These are phyloP conservation scores for Fistulinella staudtii DNA, from an alignment of 1,284 basidiomycete species.

Conservation along the genomic window DNA sequence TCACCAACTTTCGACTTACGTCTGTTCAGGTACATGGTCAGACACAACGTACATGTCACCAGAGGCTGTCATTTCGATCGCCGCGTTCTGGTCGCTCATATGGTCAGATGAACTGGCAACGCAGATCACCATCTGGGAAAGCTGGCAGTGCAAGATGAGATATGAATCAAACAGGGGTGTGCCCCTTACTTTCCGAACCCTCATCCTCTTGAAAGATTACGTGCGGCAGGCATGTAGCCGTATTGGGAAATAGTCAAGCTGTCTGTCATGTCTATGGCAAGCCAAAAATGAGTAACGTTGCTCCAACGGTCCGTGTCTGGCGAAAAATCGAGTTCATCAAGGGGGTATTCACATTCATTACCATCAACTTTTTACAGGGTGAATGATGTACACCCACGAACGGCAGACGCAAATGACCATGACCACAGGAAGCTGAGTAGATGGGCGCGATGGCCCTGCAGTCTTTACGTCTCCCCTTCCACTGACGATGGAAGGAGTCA, in stretches of 20 bases:
- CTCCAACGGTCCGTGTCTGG: constrained; percentile 2
- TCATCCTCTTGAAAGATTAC: too few relatives aligned
- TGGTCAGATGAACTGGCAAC: too few relatives aligned
- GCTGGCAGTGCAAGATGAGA: too few relatives aligned
- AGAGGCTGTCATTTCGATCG: too few relatives aligned
- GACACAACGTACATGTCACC: too few relatives aligned
- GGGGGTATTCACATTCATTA: constrained; percentile 7
- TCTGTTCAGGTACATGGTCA: too few relatives aligned
- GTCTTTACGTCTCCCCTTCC: constrained; percentile 6
- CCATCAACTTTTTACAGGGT: constrained; percentile 3
- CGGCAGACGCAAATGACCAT: constrained; percentile 7
- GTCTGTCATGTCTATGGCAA: neutral
- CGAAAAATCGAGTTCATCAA: neutral
- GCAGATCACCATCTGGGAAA: too few relatives aligned
- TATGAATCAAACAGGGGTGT: too few relatives aligned
- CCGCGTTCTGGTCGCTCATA: too few relatives aligned
- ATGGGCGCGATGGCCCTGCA: constrained; percentile 5
- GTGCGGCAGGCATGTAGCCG: neutral
- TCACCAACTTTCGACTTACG: too few relatives aligned
- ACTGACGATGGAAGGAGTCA: constrained; percentile 5
- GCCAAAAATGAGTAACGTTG: neutral
- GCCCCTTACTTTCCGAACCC: too few relatives aligned
- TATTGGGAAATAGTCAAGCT: neutral
- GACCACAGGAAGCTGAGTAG: constrained; percentile 6
- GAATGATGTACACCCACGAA: constrained; percentile 4